Base-by-base conservation (phyloP, 306 rosid species). In the Corylus heterophylla region DNA sequence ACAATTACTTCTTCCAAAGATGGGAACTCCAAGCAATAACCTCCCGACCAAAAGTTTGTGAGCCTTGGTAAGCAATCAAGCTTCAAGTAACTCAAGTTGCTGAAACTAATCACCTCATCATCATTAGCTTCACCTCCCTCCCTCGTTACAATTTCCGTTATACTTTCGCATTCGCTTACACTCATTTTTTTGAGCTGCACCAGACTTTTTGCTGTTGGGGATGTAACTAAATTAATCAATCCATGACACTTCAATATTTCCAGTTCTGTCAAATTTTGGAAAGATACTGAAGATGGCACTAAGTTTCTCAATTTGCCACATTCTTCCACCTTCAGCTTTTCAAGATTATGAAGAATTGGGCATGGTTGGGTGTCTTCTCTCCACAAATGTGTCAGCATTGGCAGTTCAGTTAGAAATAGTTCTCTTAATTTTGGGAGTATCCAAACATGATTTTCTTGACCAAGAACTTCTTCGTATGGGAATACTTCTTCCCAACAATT, bases 301-400 rank as follows among this genome's bases (percentile, higher is more conserved):
- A 85, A 52, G 1, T 4, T 56, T 37, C n/a, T 80, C 79, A 85
- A 71, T 12, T 29, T 0, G 18, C 13, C 54, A 74, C 90, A 84
- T 0, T 1, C 0, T 0, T 0, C 0, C 35, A 79, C 61, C 2
- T 0, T 0, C 4, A 86, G 73, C 11, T 22, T 47, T 14, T 54
- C 58, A 1, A 86, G 74, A 14, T 44, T 35, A 7, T 27, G 42
- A n/a, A 5, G 51, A 25, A 31, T 18, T 8, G 4, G 6, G 13
- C 37, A 22, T 16, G 70, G 1, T 54, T 0, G 54, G 1, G 27
- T 77, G 29, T 66, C 71, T 56, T 72, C 58, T 17, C 22, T 69
- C 80, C 8, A 67, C 71, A 51, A 20, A 59, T 12, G 37, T 27
- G 74, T 20, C 56, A 76, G 78, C 3, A 42, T 20, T 6, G 8